These are phyloP conservation scores for Saraca asoca DNA, from an alignment of 331 rosid species.

Conservation along the genomic window DNA sequence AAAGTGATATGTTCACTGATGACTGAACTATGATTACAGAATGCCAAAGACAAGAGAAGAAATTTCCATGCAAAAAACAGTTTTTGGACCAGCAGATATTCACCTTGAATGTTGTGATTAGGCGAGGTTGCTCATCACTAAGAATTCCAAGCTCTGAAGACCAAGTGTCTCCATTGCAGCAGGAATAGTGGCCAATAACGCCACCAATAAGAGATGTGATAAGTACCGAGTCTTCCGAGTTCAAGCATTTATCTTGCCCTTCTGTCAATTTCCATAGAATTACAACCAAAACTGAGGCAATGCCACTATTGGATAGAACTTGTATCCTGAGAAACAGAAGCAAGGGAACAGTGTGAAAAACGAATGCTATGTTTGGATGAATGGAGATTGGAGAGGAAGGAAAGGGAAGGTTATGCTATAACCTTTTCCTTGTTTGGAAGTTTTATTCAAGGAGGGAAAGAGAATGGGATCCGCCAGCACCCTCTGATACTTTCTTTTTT, in stretches of 20 bases:
- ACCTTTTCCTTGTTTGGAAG: too few relatives aligned
- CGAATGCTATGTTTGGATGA: too few relatives aligned
- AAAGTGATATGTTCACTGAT: not conserved
- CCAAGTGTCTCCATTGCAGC: conserved; percentile 99
- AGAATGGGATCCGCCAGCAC: too few relatives aligned
- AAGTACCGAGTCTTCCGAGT: conserved; percentile 63
- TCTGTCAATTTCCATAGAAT: conserved; percentile 54
- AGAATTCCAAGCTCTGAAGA: conserved; percentile 94
- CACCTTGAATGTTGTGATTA: conserved; percentile 91
- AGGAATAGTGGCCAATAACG: conserved; percentile 84
- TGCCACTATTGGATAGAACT: conserved; percentile 76
- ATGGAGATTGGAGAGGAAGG: too few relatives aligned
- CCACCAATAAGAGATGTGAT: conserved; percentile 80
- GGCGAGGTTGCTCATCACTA: conserved; percentile 73
- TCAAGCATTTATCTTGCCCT: conserved; percentile 69
- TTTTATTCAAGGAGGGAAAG: too few relatives aligned
- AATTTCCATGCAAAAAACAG: not conserved
- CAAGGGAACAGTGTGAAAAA: conserved; percentile 1
- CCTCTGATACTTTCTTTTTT: too few relatives aligned
- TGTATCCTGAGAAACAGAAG: conserved; percentile 61
- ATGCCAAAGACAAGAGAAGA: conserved; percentile 27
- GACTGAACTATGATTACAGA: conserved; percentile 19
- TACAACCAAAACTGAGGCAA: conserved; percentile 68
- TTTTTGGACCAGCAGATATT: conserved; percentile 26
- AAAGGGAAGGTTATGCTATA: not conserved